Evolutionary conservation across 306 rosid species (phyloP), one percentile per base, ranked within the genome.

Genomic region (Arachis stenosperma): DNA sequence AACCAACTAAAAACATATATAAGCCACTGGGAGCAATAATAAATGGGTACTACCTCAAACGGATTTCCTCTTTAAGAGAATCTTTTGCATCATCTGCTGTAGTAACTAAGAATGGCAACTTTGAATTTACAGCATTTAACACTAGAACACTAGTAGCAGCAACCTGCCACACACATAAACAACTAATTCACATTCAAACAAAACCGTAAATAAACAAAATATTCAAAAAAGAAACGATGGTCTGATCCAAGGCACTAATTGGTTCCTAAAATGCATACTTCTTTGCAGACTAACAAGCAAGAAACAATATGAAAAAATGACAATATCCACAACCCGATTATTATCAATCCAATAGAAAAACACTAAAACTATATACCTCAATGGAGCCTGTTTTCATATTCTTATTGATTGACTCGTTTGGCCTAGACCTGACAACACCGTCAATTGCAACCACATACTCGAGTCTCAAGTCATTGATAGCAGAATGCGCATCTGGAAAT

Each of bases 361-460:
- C 3, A 44, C 51, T 30, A 46, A 3, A 10, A 5, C 7, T 30
- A 46, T 10, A 17, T 81, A 90, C 98, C 96, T 94, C 99, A 22
- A 94, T 68, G 5, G 71, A 78, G 42, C 97, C 99, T 0, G 99
- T 94, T 84, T 84, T 88, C 97, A 94, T 91, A 59, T 89, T 89
- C 84, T 76, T 75, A 80, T 94, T 91, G 82, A 91, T 52, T 0
- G 98, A 88, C 51, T 89, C 95, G 14, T 76, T 75, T 17, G 99
- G 99, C 64, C 98, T 76, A 58, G 90, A 74, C 88, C 92, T 79
- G 41, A 91, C 91, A 61, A 85, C 5, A 62, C 99, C 99, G 73
- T 94, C 95, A n/a, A 94, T 85, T 61, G 96, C 88, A 66, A 91
- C 86, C 63, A 94, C 99, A 43, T 91, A 86, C 90, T 94, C 97